Evolutionary conservation across 805 yeast species (phyloP).

Genomic region (Candida orba): DNA sequence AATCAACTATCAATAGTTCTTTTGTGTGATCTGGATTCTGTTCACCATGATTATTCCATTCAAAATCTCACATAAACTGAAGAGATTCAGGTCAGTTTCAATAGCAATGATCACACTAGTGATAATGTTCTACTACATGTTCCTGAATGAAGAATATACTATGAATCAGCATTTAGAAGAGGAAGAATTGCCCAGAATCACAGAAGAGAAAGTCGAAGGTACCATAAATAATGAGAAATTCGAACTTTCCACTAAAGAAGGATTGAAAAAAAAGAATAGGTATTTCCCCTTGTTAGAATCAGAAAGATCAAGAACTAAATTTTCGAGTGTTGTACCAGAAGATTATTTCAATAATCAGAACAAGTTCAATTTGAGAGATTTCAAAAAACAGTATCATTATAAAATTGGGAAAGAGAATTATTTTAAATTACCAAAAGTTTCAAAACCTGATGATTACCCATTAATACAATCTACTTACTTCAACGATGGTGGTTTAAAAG

Average conservation of each 20-base stretch:
- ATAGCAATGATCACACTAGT: slow-evolving; percentile 13
- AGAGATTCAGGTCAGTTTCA: slow-evolving; percentile 13
- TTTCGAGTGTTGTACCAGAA: slow-evolving; percentile 8
- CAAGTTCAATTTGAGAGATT: slow-evolving; percentile 13
- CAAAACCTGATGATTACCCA: slow-evolving; percentile 16
- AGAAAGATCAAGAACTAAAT: slow-evolving; percentile 8
- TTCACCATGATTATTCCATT: neutral
- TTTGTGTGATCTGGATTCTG: too few relatives aligned
- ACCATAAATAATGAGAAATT: slow-evolving; percentile 2
- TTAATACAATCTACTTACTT: slow-evolving; percentile 25
- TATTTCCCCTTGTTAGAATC: slow-evolving; percentile 30
- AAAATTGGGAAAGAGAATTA: slow-evolving; percentile 21
- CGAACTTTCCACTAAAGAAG: slow-evolving; percentile 5
- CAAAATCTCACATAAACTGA: slow-evolving; percentile 10
- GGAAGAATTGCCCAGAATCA: slow-evolving; percentile 19
- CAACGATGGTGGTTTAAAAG: slow-evolving; percentile 24
- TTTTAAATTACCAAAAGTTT: slow-evolving; percentile 15
- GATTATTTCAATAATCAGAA: slow-evolving; percentile 18
- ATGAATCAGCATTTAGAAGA: slow-evolving; percentile 21
- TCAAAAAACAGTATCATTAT: slow-evolving; percentile 16
- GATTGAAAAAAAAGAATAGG: slow-evolving; percentile 28
- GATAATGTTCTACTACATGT: slow-evolving; percentile 21
- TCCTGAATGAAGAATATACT: slow-evolving; percentile 20
- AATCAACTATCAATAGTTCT: too few relatives aligned
- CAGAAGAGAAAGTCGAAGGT: neutral